Evolutionary conservation across 192 early-diverging fungal genomes (phyloP).

Genomic region (Coemansia sp.): DNA sequence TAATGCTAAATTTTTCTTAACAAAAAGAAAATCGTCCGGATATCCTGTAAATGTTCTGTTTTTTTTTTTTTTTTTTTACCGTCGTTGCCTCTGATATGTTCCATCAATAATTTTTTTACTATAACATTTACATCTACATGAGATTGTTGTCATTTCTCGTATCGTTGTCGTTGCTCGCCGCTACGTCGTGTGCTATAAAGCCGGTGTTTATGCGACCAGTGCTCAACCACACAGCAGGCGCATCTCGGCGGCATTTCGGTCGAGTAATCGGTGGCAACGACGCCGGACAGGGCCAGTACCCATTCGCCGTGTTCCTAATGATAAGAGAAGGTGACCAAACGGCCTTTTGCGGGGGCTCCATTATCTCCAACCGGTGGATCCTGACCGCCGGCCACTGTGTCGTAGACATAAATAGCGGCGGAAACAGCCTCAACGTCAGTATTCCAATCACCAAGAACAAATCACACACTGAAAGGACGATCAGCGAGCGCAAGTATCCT

Average conservation of each 20-base stretch:
- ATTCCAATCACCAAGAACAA: constrained; percentile 7
- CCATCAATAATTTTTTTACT: background rate
- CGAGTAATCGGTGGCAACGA: constrained; percentile 55
- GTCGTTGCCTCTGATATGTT: background rate
- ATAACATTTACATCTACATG: background rate
- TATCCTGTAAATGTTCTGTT: background rate
- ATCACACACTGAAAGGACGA: no score
- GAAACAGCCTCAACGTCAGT: constrained; percentile 26
- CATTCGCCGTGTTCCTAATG: constrained; percentile 50
- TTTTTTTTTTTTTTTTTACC: no score
- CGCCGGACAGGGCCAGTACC: constrained; percentile 27
- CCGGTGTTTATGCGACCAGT: constrained; percentile 17
- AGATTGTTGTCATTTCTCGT: background rate
- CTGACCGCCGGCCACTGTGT: constrained; percentile 58
- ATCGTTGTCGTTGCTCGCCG: background rate
- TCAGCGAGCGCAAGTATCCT: constrained; percentile 14
- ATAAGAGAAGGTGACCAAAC: constrained; percentile 39
- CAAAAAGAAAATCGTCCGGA: background rate
- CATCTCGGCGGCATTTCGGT: constrained; percentile 21
- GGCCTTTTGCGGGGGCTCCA: constrained; percentile 52
- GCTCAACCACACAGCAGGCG: constrained; percentile 1
- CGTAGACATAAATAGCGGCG: constrained; percentile 20
- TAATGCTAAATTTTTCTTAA: background rate
- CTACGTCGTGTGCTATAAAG: background rate
- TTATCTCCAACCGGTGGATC: constrained; percentile 46